Conservation (phyloP, 2,329 filamentous ascomycete genomes). For the Orbilia oligospora region DNA sequence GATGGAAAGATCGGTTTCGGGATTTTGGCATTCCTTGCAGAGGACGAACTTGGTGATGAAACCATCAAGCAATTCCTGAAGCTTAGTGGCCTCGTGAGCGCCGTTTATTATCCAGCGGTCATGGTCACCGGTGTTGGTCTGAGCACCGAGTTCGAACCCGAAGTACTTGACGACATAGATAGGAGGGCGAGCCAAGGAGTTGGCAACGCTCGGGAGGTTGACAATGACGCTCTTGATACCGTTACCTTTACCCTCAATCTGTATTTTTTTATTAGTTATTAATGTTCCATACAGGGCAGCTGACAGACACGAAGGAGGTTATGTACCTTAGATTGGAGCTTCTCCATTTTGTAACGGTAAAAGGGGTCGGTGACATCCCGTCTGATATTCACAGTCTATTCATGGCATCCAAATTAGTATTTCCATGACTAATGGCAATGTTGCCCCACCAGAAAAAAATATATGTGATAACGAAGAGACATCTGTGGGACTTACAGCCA, state of each 20-base stretch:
- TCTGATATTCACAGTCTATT: conserved; percentile 89
- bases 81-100: conserved; percentile 92
- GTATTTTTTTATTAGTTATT: conserved; percentile 5
- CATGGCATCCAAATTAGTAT: background rate
- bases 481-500: conserved; percentile 48
- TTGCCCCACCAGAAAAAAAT: conserved; percentile 2
- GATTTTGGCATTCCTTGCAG: conserved; percentile 99
- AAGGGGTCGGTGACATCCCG: conserved; percentile 98
- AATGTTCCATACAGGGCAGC: background rate
- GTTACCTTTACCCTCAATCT: conserved; percentile 98
- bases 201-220: conserved; percentile 93
- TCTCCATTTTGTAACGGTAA: conserved; percentile 99
- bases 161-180: conserved; percentile 99
- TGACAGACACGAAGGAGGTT: background rate
- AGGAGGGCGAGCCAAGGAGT: conserved; percentile 90
- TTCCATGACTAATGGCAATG: conserved; percentile 17
- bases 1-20: conserved; percentile 95
- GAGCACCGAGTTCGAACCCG: conserved; percentile 96
- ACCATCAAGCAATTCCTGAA: conserved; percentile 97
- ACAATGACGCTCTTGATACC: conserved; percentile 99
- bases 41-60: conserved; percentile 99
- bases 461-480: background rate
- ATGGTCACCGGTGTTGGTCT: conserved; percentile 96
- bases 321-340: conserved; percentile 84
- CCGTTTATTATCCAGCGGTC: conserved; percentile 99